Percentiles rank a stretch among this genome's conserved stretches.
These are phyloP conservation scores for Diaporthe longicolla DNA, from an alignment of 2,329 filamentous ascomycete species.

Conservation along the genomic window DNA sequence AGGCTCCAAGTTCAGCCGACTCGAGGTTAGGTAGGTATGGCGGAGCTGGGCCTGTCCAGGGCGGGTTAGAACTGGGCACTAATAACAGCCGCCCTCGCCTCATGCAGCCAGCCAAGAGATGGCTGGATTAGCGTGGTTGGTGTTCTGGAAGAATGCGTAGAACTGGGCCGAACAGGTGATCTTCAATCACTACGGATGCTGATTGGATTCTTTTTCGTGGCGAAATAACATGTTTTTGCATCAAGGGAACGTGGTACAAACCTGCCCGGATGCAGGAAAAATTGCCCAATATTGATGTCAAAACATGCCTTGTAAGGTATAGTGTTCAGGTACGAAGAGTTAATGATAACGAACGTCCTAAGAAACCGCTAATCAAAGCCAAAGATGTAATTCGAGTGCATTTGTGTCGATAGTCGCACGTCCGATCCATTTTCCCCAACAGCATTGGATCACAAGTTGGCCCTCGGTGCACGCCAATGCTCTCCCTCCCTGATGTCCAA, in stretches of 20 bases:
- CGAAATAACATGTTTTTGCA: not conserved
- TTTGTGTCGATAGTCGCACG: not conserved
- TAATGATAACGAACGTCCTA: not conserved
- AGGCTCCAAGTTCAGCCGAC: not conserved
- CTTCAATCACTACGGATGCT: not conserved
- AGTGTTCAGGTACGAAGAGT: not conserved
- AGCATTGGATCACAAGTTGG: not conserved
- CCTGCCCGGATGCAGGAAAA: not conserved
- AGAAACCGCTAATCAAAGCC: not conserved
- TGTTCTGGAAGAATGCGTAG: not conserved
- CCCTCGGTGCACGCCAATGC: constrained; percentile 36
- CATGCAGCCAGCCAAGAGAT: not conserved
- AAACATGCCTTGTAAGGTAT: not conserved
- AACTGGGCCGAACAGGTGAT: not conserved
- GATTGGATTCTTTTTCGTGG: not conserved
- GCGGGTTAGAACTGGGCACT: not conserved
- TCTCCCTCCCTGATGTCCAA: constrained; percentile 47
- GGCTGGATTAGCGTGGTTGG: not conserved
- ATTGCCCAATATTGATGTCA: not conserved
- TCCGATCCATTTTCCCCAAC: not conserved
- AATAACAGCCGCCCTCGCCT: not conserved
- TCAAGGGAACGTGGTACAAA: not conserved
- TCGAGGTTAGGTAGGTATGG: fast-evolving
- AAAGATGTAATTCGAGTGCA: not conserved
- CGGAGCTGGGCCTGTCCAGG: not conserved